These are phyloP conservation scores for Euptelea pleiosperma DNA, from an alignment of 164 flowering plant species.

Conservation along the genomic window DNA sequence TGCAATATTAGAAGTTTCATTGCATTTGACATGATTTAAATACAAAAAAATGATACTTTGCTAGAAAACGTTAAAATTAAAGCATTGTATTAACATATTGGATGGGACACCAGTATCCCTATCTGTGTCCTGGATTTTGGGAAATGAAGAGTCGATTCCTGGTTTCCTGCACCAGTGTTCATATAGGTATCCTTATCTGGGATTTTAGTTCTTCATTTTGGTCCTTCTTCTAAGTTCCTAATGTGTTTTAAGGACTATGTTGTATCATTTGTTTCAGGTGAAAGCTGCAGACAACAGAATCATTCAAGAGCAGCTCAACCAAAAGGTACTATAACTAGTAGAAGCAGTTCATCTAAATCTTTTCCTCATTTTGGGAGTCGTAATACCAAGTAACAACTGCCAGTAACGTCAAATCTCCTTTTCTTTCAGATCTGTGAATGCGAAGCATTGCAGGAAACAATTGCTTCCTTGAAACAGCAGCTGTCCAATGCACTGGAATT, in stretches of 20 bases:
- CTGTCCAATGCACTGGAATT: conserved; percentile 52
- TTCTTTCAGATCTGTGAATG: conserved; percentile 61
- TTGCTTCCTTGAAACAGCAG: conserved; percentile 66
- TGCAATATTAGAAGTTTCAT: too few relatives aligned
- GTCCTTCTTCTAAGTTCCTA: background rate
- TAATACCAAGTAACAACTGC: background rate
- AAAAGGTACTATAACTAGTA: conserved; percentile 54
- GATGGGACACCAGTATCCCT: too few relatives aligned
- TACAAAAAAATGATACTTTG: too few relatives aligned
- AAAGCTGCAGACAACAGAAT: conserved; percentile 86
- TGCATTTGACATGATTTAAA: too few relatives aligned
- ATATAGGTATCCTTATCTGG: too few relatives aligned
- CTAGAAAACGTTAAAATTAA: too few relatives aligned
- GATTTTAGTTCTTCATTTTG: too few relatives aligned
- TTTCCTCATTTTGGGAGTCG: background rate
- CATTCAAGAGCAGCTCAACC: conserved; percentile 87
- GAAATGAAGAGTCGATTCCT: too few relatives aligned
- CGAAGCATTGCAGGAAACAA: conserved; percentile 61
- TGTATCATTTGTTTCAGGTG: conserved; percentile 39
- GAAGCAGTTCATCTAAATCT: conserved; percentile 1
- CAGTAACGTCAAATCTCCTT: conserved; percentile 11
- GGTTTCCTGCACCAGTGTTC: too few relatives aligned
- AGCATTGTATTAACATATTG: too few relatives aligned
- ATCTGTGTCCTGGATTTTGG: too few relatives aligned
- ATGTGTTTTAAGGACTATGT: background rate